phyloP scores from a whole-genome alignment of 352 stramenopile genomes.

The Pythium aphanidermatum region DNA sequence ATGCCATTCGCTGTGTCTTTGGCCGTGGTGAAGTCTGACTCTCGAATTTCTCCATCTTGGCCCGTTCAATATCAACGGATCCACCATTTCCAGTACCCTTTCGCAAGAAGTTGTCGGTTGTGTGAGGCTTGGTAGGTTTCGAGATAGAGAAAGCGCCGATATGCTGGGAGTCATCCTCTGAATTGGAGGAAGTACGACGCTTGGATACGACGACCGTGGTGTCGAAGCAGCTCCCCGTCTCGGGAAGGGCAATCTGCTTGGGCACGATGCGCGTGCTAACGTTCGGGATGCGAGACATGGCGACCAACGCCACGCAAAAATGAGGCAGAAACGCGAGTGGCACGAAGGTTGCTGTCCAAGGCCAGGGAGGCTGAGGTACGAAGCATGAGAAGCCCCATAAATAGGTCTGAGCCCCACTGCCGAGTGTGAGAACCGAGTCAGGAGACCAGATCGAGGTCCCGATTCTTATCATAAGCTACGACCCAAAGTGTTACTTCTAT shows the following conservation, averaged over 20 bases:
- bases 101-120: constrained; percentile 88
- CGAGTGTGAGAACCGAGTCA: too few relatives aligned
- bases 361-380: too few relatives aligned
- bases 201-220: constrained; percentile 68
- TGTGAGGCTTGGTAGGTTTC: constrained; percentile 80
- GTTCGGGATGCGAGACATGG: constrained; percentile 71
- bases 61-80: constrained; percentile 60
- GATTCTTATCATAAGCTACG: too few relatives aligned
- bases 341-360: too few relatives aligned
- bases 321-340: too few relatives aligned
- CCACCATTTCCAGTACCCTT: constrained; percentile 87
- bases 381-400: too few relatives aligned
- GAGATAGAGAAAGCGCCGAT: constrained; percentile 89
- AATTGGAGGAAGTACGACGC: constrained; percentile 69
- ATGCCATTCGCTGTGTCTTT: constrained; percentile 71
- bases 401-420: too few relatives aligned
- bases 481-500: too few relatives aligned
- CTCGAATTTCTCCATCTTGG: constrained; percentile 39
- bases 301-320: too few relatives aligned
- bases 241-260: constrained; percentile 62
- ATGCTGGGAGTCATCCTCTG: constrained; percentile 50
- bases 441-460: too few relatives aligned
- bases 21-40: constrained; percentile 36
- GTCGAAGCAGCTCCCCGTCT: constrained; percentile 95
- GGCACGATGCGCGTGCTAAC: constrained; percentile 80